phyloP scores from a whole-genome alignment of 2,329 filamentous ascomycete species.

The Chrysoporthe deuterocubensis region DNA sequence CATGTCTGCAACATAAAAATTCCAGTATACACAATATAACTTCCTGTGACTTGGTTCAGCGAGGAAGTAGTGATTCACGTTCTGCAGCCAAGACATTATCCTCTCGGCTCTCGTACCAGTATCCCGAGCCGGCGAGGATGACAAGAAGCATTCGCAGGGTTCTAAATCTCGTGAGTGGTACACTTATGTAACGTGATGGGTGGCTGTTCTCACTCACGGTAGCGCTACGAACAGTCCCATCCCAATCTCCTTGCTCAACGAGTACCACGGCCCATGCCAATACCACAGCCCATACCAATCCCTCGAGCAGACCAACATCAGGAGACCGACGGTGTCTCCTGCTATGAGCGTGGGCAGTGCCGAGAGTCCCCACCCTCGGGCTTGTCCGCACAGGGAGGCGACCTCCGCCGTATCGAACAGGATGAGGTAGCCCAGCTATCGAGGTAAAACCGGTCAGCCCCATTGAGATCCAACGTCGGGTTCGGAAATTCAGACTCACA shows the following conservation, averaged over 20 bases:
- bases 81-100: slow-evolving; percentile 23
- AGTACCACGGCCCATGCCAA: slow-evolving; percentile 28
- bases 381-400: slow-evolving; percentile 23
- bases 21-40: background rate
- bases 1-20: too few species aligned
- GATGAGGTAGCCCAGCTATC: slow-evolving; percentile 25
- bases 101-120: slow-evolving; percentile 20
- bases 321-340: slow-evolving; percentile 17
- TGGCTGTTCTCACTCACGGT: slow-evolving; percentile 13
- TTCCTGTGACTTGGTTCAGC: background rate
- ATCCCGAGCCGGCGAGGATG: slow-evolving; percentile 10
- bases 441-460: too few species aligned
- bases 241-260: slow-evolving; percentile 25
- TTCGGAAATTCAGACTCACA: background rate
- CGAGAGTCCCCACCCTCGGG: slow-evolving; percentile 21
- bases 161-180: background rate
- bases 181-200: background rate
- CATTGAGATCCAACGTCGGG: too few species aligned
- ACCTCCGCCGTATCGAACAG: slow-evolving; percentile 19
- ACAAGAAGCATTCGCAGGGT: slow-evolving; percentile 21
- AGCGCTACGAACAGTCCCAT: slow-evolving; percentile 24
- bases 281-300: slow-evolving; percentile 29
- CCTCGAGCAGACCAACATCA: slow-evolving; percentile 25
- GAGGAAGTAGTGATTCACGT: slow-evolving; percentile 16
- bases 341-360: slow-evolving; percentile 21